These are phyloP conservation scores for Neurospora sublineolata DNA, from an alignment of 495 filamentous ascomycete genomes.

Conservation along the genomic window DNA sequence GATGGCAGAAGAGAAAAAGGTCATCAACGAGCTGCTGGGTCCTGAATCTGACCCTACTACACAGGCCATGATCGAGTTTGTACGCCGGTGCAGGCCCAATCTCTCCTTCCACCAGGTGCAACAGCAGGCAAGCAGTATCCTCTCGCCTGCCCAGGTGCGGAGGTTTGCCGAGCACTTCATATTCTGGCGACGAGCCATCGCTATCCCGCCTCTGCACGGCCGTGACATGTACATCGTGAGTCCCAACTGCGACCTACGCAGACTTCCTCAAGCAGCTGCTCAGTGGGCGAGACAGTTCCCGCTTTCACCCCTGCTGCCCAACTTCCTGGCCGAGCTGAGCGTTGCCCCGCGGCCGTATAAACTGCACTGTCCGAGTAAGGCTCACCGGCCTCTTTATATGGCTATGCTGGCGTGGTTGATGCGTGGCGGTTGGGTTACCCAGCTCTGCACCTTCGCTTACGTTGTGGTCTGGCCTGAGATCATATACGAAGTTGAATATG, in stretches of 20 bases:
- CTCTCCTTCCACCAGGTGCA: constrained; percentile 78
- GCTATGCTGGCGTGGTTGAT: constrained; percentile 86
- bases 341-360: constrained; percentile 68
- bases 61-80: constrained; percentile 66
- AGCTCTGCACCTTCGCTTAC: constrained; percentile 80
- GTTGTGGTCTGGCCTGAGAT: constrained; percentile 55
- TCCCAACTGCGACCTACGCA: constrained; percentile 74
- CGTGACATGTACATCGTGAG: constrained; percentile 89
- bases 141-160: constrained; percentile 68
- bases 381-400: constrained; percentile 78
- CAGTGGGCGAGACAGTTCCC: constrained; percentile 69
- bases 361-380: constrained; percentile 72
- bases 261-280: constrained; percentile 57
- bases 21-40: constrained; percentile 59
- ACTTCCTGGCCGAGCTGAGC: constrained; percentile 71
- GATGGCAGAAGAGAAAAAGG: constrained; percentile 69
- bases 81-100: constrained; percentile 70
- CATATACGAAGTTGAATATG: constrained; percentile 46
- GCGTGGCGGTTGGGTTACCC: constrained; percentile 83
- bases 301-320: constrained; percentile 64
- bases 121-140: constrained; percentile 45
- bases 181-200: constrained; percentile 84
- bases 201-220: constrained; percentile 82
- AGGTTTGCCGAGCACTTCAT: constrained; percentile 83
- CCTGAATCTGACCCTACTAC: constrained; percentile 55